A percentile compares a stretch with the other conserved stretches of the same genome.
These are phyloP conservation scores for Candida insectorum DNA, from an alignment of 805 yeast genomes.

Conservation along the genomic window DNA sequence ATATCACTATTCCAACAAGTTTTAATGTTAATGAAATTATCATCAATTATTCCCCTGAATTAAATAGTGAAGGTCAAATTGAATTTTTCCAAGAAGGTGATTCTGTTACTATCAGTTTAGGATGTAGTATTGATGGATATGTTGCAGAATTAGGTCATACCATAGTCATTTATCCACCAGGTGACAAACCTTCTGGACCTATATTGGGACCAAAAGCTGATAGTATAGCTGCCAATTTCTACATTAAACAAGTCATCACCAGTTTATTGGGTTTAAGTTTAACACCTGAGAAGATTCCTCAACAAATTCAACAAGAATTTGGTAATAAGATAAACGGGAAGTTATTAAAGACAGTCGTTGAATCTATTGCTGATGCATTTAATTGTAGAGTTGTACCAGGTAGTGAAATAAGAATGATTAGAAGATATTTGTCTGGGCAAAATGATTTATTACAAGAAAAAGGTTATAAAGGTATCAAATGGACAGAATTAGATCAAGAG, in stretches of 20 bases:
- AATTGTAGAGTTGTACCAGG: slow-evolving; percentile 89
- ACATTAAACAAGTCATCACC: slow-evolving; percentile 85
- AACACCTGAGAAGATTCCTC: slow-evolving; percentile 72
- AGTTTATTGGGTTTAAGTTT: slow-evolving; percentile 69
- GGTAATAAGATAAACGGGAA: slow-evolving; percentile 58
- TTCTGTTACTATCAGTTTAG: slow-evolving; percentile 77
- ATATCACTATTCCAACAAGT: slow-evolving; percentile 88
- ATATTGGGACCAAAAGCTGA: slow-evolving; percentile 83
- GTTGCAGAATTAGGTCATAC: slow-evolving; percentile 87
- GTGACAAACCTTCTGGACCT: slow-evolving; percentile 68
- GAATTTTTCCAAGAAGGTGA: slow-evolving; percentile 68
- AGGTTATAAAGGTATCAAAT: slow-evolving; percentile 87
- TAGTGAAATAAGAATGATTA: slow-evolving; percentile 83
- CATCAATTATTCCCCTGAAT: slow-evolving; percentile 82
- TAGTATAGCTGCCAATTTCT: slow-evolving; percentile 81
- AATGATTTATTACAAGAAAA: slow-evolving; percentile 87
- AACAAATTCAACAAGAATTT: slow-evolving; percentile 36
- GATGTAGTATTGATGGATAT: slow-evolving; percentile 94
- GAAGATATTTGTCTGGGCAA: slow-evolving; percentile 95
- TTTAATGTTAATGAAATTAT: slow-evolving; percentile 80
- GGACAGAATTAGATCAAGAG: slow-evolving; percentile 84
- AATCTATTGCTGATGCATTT: slow-evolving; percentile 80
- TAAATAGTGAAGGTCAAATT: slow-evolving; percentile 58
- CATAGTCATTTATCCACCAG: slow-evolving; percentile 74
- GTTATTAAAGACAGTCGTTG: slow-evolving; percentile 70